A percentile compares a stretch with the other conserved stretches of the same genome.
Conservation (phyloP, 1,139 yeast genomes). For the Yamadazyma atmosphaerica region DNA sequence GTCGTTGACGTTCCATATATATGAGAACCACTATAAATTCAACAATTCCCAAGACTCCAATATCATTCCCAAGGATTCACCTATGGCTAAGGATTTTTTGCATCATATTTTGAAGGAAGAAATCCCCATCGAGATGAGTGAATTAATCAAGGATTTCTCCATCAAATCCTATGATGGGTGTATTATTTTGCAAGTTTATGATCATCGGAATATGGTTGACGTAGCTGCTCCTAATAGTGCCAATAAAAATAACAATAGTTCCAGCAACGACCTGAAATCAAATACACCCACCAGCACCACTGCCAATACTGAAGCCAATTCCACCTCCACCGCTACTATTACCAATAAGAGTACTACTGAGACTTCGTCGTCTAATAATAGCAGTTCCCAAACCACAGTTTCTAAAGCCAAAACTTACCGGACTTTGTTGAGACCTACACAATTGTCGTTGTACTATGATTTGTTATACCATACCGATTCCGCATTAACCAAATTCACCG, state of each 20-base stretch:
- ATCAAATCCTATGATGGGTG: conserved; percentile 87
- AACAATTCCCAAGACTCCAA: conserved; percentile 70
- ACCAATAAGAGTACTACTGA: conserved; percentile 8
- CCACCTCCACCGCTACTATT: conserved; percentile 1
- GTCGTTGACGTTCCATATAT: conserved; percentile 84
- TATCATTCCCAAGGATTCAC: conserved; percentile 76
- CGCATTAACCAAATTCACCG: conserved; percentile 73
- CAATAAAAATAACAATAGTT: too few relatives aligned
- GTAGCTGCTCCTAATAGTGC: conserved; percentile 8
- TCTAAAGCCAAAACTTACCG: conserved; percentile 71
- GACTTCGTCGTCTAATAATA: too few relatives aligned
- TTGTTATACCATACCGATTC: conserved; percentile 80
- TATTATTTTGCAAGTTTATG: conserved; percentile 77
- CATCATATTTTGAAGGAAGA: conserved; percentile 77
- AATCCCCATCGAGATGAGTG: conserved; percentile 88
- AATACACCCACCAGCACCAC: not conserved
- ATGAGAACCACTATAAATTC: conserved; percentile 84
- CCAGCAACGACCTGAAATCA: not conserved
- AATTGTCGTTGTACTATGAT: conserved; percentile 80
- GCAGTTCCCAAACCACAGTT: too few relatives aligned
- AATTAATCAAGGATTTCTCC: conserved; percentile 83
- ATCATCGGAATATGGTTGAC: conserved; percentile 54
- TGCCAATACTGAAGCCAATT: conserved; percentile 1
- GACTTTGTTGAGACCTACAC: conserved; percentile 78
- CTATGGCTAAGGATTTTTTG: conserved; percentile 77